Evolutionary conservation across 2,329 filamentous ascomycete genomes (phyloP), one percentile per base, ranked within the genome.

Genomic region (Xenoacremonium recifei): DNA sequence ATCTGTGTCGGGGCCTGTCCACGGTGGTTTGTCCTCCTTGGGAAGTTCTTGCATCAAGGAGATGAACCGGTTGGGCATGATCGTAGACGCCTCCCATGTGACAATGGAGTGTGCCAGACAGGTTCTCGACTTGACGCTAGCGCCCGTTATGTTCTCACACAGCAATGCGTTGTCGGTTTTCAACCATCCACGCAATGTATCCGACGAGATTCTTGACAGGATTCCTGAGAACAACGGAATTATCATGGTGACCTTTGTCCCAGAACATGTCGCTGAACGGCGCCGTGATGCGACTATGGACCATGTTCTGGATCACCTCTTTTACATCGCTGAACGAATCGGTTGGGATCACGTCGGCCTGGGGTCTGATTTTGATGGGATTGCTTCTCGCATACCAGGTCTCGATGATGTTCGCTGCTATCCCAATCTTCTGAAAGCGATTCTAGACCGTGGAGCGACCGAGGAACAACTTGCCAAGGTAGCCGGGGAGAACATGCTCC

Each of bases 21-120:
- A 60, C 21, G 49, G 54, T 15, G 60, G 62, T 1, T 49, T 65
- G 2, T 62, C 60, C 1, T 45, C 43, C 1, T 51, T 60, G 1
- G 63, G 63, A 1, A 42, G 49, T 12, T 49, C 55, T 4, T 53
- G 56, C 4, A 32, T 67, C 2, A 45, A 48, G 10, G 65, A 67
- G 48, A 66, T 67, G 61, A 67, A 67, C 41, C 51, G 64, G 4
- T 17, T 67, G 3, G 46, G 45, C 37, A 55, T 54, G 53, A 48
- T 57, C 27, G 39, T 55, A n/a, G 53, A 57, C 33, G 35, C 55
- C 6, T 44, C 53, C n/a, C 52, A 55, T 31, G 39, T 30, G 1
- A 46, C 43, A 6, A 40, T 46, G n/a, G 21, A 42, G 13, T 39
- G 40, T 4, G 48, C 49, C 48, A 32, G 40, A 7, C 20, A 53